A percentile compares a stretch with the other conserved stretches of the same genome.
Conservation (phyloP, 1,139 yeast genomes). For the Diutina rugosa region DNA sequence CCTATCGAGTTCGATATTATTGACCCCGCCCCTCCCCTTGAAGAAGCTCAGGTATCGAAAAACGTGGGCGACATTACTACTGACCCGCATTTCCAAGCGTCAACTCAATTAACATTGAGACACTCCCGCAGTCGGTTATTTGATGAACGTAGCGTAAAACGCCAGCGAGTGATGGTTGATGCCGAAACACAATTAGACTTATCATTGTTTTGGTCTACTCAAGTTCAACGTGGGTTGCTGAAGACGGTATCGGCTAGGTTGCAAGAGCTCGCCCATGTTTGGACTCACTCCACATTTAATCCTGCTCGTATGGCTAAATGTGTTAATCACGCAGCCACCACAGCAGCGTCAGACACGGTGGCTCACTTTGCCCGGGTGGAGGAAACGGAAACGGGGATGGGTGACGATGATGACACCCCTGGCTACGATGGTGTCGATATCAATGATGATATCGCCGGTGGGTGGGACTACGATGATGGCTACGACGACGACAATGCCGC, state of each 20-base stretch:
- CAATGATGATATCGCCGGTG: not conserved
- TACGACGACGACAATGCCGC: not conserved
- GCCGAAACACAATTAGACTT: not conserved
- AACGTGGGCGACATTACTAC: not conserved
- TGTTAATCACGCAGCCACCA: not conserved
- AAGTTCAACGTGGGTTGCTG: not conserved
- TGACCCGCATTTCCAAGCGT: not conserved
- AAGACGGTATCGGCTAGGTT: not conserved
- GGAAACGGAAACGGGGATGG: constrained; percentile 1
- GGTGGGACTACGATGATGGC: not conserved
- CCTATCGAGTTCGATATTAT: not conserved
- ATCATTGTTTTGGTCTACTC: not conserved
- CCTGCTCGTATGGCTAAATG: not conserved
- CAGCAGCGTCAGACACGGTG: not conserved
- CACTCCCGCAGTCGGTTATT: not conserved
- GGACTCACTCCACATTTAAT: not conserved
- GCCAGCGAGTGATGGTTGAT: not conserved
- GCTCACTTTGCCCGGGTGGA: not conserved
- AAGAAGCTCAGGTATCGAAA: not conserved
- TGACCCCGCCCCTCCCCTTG: not conserved
- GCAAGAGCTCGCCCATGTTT: not conserved
- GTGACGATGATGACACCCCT: not conserved
- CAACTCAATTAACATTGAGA: not conserved
- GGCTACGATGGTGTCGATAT: not conserved
- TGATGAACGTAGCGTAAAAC: not conserved